Evolutionary conservation across 176 grass and related monocot genomes (phyloP).

Genomic region (Secale cereale): DNA sequence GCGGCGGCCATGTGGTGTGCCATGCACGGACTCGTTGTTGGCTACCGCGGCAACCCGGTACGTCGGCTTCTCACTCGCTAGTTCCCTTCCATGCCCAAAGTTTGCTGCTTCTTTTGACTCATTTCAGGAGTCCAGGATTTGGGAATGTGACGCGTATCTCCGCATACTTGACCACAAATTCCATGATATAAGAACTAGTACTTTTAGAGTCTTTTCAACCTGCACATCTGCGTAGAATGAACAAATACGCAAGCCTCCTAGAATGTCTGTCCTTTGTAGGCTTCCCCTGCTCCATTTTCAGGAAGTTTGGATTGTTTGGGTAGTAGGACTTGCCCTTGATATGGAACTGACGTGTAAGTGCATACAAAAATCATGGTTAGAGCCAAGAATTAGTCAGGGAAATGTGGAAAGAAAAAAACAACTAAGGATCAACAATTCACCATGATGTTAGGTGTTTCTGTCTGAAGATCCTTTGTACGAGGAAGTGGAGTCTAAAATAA

Average conservation of each 20-base stretch:
- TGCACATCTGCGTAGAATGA: background rate
- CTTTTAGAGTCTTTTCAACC: background rate
- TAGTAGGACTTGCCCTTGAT: background rate
- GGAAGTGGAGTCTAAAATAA: background rate
- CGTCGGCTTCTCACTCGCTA: background rate
- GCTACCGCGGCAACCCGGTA: slow-evolving; percentile 54
- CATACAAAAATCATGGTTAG: background rate
- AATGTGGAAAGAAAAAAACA: background rate
- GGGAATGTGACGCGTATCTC: background rate
- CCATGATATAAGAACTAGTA: background rate
- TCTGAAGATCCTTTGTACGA: background rate
- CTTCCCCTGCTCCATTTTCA: background rate
- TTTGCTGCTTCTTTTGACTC: background rate
- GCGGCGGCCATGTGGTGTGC: slow-evolving; percentile 56
- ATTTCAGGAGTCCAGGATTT: background rate
- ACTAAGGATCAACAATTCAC: slow-evolving; percentile 4
- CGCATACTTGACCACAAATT: background rate
- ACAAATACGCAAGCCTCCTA: background rate
- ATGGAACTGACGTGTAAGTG: background rate
- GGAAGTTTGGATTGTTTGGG: background rate
- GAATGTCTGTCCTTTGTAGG: background rate
- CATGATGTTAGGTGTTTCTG: background rate
- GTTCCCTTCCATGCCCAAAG: background rate
- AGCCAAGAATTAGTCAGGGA: background rate
- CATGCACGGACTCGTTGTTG: slow-evolving; percentile 64